These are phyloP conservation scores for Penicillium nucicola DNA, from an alignment of 495 filamentous ascomycete genomes.

Conservation along the genomic window DNA sequence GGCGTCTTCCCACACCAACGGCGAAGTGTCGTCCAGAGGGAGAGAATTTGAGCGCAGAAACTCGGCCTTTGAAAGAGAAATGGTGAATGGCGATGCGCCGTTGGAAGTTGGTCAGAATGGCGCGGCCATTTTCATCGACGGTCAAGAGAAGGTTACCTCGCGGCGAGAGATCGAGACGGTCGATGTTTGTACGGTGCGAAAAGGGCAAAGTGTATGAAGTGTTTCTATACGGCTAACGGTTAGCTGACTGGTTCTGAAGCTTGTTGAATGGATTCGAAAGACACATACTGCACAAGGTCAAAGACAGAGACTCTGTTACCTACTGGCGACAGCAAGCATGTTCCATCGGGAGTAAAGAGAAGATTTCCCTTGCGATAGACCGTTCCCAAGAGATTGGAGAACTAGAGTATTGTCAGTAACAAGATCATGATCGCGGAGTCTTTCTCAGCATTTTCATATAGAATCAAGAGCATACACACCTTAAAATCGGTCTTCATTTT, in stretches of 20 bases:
- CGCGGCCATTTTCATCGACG: constrained; percentile 89
- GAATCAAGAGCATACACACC: constrained; percentile 40
- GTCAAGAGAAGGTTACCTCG: constrained; percentile 87
- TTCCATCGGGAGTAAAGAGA: constrained; percentile 94
- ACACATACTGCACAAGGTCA: constrained; percentile 84
- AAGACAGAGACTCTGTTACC: constrained; percentile 95
- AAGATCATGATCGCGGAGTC: background rate
- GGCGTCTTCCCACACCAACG: constrained; percentile 75
- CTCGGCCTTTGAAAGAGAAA: constrained; percentile 84
- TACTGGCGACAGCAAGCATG: constrained; percentile 92
- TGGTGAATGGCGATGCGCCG: constrained; percentile 84
- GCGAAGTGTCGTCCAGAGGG: constrained; percentile 88
- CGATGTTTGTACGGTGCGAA: constrained; percentile 89
- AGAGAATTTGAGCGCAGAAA: constrained; percentile 86
- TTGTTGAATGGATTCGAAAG: background rate
- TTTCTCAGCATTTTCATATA: no score
- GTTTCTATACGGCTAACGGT: constrained; percentile 55
- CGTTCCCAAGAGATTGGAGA: constrained; percentile 92
- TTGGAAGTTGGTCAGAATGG: constrained; percentile 84
- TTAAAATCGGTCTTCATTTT: constrained; percentile 95
- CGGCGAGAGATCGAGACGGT: constrained; percentile 81
- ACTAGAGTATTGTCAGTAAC: constrained; percentile 45
- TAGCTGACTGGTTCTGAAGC: background rate
- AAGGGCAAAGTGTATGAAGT: constrained; percentile 94
- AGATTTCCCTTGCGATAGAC: constrained; percentile 97